Conservation (phyloP, 2,329 filamentous ascomycete genomes). For the Raffaelea deltoideospora region DNA sequence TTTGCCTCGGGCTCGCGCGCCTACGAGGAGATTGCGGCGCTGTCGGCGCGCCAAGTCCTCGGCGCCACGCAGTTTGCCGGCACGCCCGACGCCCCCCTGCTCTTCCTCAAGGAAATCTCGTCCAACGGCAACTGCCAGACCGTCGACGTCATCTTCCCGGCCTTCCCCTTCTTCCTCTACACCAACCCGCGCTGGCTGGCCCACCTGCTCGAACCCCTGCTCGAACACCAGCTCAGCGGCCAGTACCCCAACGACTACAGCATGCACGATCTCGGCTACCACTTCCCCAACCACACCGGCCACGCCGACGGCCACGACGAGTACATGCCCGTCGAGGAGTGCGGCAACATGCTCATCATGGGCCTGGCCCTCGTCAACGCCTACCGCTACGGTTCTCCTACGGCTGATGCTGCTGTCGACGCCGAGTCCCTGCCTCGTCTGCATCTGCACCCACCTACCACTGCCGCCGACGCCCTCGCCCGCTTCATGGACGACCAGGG, state of each 20-base stretch:
- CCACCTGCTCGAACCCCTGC: conserved; percentile 60
- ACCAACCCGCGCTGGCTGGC: conserved; percentile 67
- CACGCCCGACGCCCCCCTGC: conserved; percentile 51
- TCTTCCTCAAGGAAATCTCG: conserved; percentile 75
- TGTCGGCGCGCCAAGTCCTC: conserved; percentile 65
- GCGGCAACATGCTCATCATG: conserved; percentile 64
- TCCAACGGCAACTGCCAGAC: conserved; percentile 74
- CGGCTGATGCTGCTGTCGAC: no score
- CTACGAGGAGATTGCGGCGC: conserved; percentile 62
- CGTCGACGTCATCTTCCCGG: conserved; percentile 72
- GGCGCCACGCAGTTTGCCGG: conserved; percentile 62
- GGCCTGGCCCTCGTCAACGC: conserved; percentile 49
- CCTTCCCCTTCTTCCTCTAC: conserved; percentile 73
- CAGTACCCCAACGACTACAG: conserved; percentile 70
- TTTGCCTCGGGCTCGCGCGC: conserved; percentile 58
- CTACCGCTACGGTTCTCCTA: conserved; percentile 46
- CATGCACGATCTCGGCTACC: conserved; percentile 58
- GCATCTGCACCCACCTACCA: no score
- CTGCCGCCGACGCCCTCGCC: conserved; percentile 29
- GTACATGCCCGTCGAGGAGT: conserved; percentile 61
- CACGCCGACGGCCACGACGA: conserved; percentile 53
- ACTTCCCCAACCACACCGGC: conserved; percentile 59
- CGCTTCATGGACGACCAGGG: conserved; percentile 10
- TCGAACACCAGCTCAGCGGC: conserved; percentile 66
- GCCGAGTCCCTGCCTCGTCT: no score